These are phyloP conservation scores for Hericium rajendrae DNA, from an alignment of 768 basidiomycete genomes.

Conservation along the genomic window DNA sequence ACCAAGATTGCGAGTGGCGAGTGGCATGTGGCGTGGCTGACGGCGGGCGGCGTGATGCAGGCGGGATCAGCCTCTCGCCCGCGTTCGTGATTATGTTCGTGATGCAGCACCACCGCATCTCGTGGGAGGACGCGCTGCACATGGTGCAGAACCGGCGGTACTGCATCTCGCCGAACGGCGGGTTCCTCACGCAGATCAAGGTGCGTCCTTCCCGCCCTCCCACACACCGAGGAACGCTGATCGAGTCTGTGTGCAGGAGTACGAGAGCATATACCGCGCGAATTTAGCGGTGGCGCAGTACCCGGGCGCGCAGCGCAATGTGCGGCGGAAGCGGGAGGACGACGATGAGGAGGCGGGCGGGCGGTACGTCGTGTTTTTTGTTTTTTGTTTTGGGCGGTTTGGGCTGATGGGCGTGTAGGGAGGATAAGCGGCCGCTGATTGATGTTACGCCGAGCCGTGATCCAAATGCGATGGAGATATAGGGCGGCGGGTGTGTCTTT, in stretches of 20 bases:
- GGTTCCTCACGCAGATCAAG: conserved; percentile 89
- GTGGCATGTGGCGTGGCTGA: not conserved
- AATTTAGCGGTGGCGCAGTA: conserved; percentile 56
- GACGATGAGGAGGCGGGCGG: conserved; percentile 51
- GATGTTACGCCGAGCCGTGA: conserved; percentile 11
- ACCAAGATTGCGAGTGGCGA: not conserved
- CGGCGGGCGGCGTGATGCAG: conserved; percentile 31
- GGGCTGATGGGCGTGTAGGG: conserved; percentile 15
- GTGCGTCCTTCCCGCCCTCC: conserved; percentile 29
- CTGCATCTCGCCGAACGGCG: conserved; percentile 88
- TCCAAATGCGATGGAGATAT: conserved; percentile 15
- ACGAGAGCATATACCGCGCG: conserved; percentile 87
- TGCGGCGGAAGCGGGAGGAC: conserved; percentile 54
- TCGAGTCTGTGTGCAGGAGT: conserved; percentile 50
- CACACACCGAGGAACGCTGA: not conserved
- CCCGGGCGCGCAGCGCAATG: conserved; percentile 35
- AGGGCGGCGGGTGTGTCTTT: too few species aligned
- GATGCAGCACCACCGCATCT: conserved; percentile 73
- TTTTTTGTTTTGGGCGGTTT: not conserved
- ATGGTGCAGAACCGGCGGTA: conserved; percentile 86
- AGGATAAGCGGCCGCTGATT: conserved; percentile 35
- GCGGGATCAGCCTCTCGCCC: conserved; percentile 81
- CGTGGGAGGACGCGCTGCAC: conserved; percentile 85
- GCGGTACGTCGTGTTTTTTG: conserved; percentile 19
- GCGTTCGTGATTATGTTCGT: conserved; percentile 91